Evolutionary conservation across 768 basidiomycete species (phyloP), one percentile per base, ranked within the genome.

Genomic region (Tylopilus sp.): DNA sequence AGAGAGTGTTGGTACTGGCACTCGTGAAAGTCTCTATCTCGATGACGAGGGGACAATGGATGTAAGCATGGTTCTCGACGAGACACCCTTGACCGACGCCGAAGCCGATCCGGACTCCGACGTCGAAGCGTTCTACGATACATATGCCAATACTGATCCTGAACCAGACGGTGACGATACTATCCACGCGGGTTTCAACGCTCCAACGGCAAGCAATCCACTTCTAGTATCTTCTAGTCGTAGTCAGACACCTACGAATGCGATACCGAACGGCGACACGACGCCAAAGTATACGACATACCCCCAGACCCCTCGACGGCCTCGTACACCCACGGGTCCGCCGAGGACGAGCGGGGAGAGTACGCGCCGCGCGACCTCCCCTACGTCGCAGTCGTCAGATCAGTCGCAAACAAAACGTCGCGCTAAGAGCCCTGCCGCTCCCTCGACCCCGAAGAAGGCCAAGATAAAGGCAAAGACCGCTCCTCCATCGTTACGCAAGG

Each of bases 11-110:
- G 79, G 81, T 26, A 62, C 79, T 10, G 78, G 79, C 5, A 69
- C 75, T 6, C 73, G 82, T 52, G 84, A 76, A 40, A 89, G 88
- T 58, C 68, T 90, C 47, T 81, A 81, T 57, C 71, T 91, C 47
- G 87, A 90, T 53, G 79, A 88, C 40, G 79, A 81, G 23, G 70
- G 69, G 25, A 72, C 72, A 23, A 64, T 65, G 22, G 72, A 72
- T 39, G 68, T 71, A 18, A 79, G 71, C 12, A 77, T 77, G 60
- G 87, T 92, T 31, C 62, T 90, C 52, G 88, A 93, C 62, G 90
- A 92, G 65, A 71, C 69, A 50, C 89, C 89, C 9, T 73, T 80
- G 43, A 90, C 88, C 9, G 91, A 91, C 69, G 64, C 89, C 20
- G 88, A 90, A 23, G 76, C 71, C 23, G 86, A 71, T 40, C 60